A percentile compares a stretch with the other conserved stretches of the same genome.
Conservation (phyloP, 164 flowering plant genomes). For the Annona cherimola region DNA sequence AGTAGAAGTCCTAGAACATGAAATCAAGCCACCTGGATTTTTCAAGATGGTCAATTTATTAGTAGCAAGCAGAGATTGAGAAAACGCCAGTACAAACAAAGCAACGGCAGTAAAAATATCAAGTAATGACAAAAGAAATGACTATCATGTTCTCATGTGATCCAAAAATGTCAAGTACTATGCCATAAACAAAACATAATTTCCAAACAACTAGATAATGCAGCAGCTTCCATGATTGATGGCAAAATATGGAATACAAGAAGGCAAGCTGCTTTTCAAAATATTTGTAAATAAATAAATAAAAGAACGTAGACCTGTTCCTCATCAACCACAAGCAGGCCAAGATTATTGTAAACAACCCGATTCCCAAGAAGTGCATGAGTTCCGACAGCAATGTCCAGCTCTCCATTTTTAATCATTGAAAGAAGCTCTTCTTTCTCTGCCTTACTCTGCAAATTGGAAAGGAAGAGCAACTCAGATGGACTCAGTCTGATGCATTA, state of each 20-base stretch:
- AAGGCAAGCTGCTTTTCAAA: background rate
- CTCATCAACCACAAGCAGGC: constrained; percentile 95
- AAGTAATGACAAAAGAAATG: background rate
- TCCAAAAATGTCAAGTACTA: no score
- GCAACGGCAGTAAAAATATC: no score
- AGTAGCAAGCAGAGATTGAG: no score
- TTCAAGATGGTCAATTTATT: no score
- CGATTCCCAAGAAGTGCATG: constrained; percentile 94
- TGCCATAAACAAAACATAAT: background rate
- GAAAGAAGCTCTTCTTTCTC: constrained; percentile 73
- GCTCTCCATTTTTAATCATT: constrained; percentile 73
- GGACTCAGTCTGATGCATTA: background rate
- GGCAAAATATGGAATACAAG: background rate
- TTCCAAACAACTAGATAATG: background rate
- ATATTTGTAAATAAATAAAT: no score
- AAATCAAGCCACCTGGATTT: no score
- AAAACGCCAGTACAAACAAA: no score
- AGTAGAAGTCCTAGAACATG: no score
- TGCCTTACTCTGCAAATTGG: constrained; percentile 62
- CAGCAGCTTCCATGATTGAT: background rate
- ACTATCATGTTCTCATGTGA: background rate
- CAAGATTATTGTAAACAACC: constrained; percentile 84
- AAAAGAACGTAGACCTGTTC: constrained; percentile 66
- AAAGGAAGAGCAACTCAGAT: constrained; percentile 1
- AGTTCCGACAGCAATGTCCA: constrained; percentile 90